Evolutionary conservation across 192 early-diverging fungal genomes (phyloP).

Genomic region (Pilobolus umbonatus): DNA sequence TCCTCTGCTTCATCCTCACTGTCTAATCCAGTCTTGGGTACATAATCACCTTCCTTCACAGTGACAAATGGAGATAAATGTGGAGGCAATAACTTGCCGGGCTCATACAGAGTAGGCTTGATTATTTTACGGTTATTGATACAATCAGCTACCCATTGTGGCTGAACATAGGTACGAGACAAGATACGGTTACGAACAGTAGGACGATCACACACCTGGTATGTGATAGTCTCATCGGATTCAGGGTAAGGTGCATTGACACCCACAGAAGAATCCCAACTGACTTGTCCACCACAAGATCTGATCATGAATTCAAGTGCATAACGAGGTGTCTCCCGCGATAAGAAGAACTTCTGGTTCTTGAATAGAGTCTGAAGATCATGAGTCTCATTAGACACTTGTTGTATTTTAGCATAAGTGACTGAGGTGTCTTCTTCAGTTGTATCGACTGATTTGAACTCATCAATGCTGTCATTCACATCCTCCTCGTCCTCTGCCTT

Average conservation of each 20-base stretch:
- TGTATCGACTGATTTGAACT: constrained; percentile 39
- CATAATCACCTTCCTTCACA: constrained; percentile 81
- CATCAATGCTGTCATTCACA: constrained; percentile 38
- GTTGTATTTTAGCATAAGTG: constrained; percentile 49
- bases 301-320: constrained; percentile 90
- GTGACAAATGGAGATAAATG: constrained; percentile 94
- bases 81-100: constrained; percentile 80
- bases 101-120: constrained; percentile 57
- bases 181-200: constrained; percentile 55
- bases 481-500: constrained; percentile 22
- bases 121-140: constrained; percentile 82
- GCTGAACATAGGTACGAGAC: constrained; percentile 81
- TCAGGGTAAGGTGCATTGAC: constrained; percentile 75
- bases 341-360: constrained; percentile 79
- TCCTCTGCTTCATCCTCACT: constrained; percentile 55
- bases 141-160: constrained; percentile 98
- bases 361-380: constrained; percentile 48
- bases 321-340: constrained; percentile 91
- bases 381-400: constrained; percentile 38
- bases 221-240: constrained; percentile 80
- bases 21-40: constrained; percentile 51
- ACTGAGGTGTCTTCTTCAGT: constrained; percentile 39
- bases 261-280: constrained; percentile 80
- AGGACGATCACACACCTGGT: constrained; percentile 88
- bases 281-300: constrained; percentile 83